phyloP scores from a whole-genome alignment of 2,329 filamentous ascomycete genomes.

The Cordyceps javanica region DNA sequence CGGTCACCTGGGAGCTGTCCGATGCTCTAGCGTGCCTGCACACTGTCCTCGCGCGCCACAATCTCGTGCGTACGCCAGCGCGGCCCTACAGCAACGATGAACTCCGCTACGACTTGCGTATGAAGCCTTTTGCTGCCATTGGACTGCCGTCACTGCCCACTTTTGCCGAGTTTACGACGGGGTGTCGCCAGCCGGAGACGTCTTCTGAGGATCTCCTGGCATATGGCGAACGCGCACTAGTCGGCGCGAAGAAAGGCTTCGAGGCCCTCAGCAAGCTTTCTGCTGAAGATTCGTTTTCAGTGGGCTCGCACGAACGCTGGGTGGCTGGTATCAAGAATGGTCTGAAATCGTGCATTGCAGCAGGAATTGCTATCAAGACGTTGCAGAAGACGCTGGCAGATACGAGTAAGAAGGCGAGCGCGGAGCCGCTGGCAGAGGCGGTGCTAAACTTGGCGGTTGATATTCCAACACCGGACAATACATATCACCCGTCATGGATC shows the following conservation, averaged over 20 bases:
- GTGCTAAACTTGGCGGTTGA: slow-evolving; percentile 37
- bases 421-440: slow-evolving; percentile 10
- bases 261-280: slow-evolving; percentile 49
- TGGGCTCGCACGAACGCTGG: slow-evolving; percentile 58
- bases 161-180: slow-evolving; percentile 52
- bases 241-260: slow-evolving; percentile 47
- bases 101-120: slow-evolving; percentile 74
- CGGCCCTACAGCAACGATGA: slow-evolving; percentile 62
- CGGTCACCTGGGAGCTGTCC: slow-evolving; percentile 53
- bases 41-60: slow-evolving; percentile 54
- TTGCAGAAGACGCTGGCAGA: slow-evolving; percentile 48
- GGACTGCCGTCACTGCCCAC: slow-evolving; percentile 61
- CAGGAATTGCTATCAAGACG: slow-evolving; percentile 56
- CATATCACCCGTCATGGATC: slow-evolving; percentile 61
- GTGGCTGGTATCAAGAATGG: slow-evolving; percentile 50
- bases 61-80: slow-evolving; percentile 42
- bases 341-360: slow-evolving; percentile 64
- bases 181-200: slow-evolving; percentile 34
- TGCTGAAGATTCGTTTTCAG: slow-evolving; percentile 47
- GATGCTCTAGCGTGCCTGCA: slow-evolving; percentile 58
- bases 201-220: slow-evolving; percentile 35
- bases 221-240: slow-evolving; percentile 40
- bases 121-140: slow-evolving; percentile 73
- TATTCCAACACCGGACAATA: slow-evolving; percentile 45
- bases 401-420: background rate